phyloP scores from a whole-genome alignment of 2,329 filamentous ascomycete species.

The Ascochyta pisi region DNA sequence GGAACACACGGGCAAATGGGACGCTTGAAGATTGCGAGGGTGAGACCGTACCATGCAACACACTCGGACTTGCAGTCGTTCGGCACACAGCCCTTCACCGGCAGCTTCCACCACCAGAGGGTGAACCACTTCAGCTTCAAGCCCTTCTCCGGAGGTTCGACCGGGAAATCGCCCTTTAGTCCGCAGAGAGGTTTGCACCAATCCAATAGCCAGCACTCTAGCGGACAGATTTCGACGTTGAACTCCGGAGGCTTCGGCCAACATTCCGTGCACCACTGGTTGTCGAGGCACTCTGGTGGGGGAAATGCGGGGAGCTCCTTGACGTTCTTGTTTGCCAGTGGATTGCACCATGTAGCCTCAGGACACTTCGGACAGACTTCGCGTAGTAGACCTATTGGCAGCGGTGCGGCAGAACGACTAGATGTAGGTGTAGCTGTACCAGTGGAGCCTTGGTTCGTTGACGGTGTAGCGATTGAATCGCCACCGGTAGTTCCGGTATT shows the following conservation, averaged over 20 bases:
- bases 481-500: background rate
- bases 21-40: constrained; percentile 15
- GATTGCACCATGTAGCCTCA: background rate
- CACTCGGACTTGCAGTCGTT: constrained; percentile 22
- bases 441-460: too few relatives aligned
- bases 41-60: constrained; percentile 4
- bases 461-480: background rate
- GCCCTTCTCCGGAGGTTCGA: background rate
- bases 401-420: background rate
- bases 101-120: constrained; percentile 17
- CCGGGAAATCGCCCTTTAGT: background rate
- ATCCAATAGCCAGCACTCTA: constrained; percentile 15
- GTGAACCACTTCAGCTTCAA: constrained; percentile 6
- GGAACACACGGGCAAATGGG: constrained; percentile 22
- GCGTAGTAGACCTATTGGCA: background rate
- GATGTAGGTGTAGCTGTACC: background rate
- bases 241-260: background rate
- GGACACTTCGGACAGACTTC: background rate
- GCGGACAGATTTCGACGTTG: background rate
- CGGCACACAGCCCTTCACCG: constrained; percentile 13
- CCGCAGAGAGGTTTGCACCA: constrained; percentile 13
- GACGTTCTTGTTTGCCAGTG: background rate
- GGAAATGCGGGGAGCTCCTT: background rate
- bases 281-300: background rate
- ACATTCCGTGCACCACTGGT: background rate